Percentiles rank a stretch among this genome's conserved stretches.
Conservation (phyloP, 106 monocot species). For the Phalaenopsis aphrodite region DNA sequence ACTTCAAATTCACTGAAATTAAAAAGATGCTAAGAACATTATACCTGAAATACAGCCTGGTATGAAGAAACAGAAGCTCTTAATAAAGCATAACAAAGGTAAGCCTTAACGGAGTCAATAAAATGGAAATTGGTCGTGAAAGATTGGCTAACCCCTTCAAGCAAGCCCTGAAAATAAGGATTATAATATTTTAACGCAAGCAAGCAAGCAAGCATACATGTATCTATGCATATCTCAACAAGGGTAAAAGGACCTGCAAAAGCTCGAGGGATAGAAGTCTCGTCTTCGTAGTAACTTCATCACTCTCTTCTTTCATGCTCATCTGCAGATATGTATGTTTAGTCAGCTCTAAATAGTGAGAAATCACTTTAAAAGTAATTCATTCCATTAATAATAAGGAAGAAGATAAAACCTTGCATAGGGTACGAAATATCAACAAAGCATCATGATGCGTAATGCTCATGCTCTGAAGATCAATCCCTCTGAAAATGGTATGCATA, state of each 20-base stretch:
- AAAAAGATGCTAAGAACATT: slow-evolving; percentile 3
- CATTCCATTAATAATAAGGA: slow-evolving; percentile 6
- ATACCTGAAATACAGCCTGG: slow-evolving; percentile 80
- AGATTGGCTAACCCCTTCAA: slow-evolving; percentile 85
- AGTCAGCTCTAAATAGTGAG: slow-evolving; percentile 1
- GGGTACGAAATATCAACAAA: slow-evolving; percentile 81
- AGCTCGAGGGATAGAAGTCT: slow-evolving; percentile 95
- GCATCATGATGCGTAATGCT: slow-evolving; percentile 87
- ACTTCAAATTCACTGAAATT: neutral
- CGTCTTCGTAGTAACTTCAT: slow-evolving; percentile 81
- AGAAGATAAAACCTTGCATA: slow-evolving; percentile 76
- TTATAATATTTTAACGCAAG: neutral
- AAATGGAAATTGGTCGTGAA: slow-evolving; percentile 97
- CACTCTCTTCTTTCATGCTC: slow-evolving; percentile 97
- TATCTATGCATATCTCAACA: neutral
- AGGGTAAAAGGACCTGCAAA: slow-evolving; percentile 51
- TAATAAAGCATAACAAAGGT: slow-evolving; percentile 91
- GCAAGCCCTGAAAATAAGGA: slow-evolving; percentile 54
- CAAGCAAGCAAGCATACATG: slow-evolving; percentile 2
- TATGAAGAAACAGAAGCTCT: slow-evolving; percentile 91
- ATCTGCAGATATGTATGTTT: slow-evolving; percentile 44
- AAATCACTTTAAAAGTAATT: neutral
- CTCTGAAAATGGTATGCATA: slow-evolving; percentile 30
- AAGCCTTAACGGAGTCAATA: slow-evolving; percentile 95
- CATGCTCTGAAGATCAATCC: slow-evolving; percentile 91